Evolutionary conservation across 352 stramenopile genomes (phyloP), one percentile per base, ranked within the genome.

Genomic region (Globisporangium iwayamae): DNA sequence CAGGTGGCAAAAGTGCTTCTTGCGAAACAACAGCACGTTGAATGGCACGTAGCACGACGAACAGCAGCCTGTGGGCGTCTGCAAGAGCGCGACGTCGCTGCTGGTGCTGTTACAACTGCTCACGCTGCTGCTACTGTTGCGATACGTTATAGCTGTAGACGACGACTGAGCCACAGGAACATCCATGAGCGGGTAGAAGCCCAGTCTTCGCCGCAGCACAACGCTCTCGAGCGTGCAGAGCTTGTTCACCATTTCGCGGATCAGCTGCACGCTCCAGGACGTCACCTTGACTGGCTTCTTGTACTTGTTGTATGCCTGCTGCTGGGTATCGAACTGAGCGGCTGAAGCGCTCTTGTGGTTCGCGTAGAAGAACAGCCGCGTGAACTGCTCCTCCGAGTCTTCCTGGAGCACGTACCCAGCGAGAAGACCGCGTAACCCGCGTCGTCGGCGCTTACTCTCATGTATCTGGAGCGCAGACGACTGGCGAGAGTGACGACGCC

Each of bases 341-440:
- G 13, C n/a, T 13, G 45, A 28, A 18, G 28, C 45, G 41, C n/a
- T 36, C 10, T 32, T 39, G 14, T 63, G 56, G 4, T 69, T 79
- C 18, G 73, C 79, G 66, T 87, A 84, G 59, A 90, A 87, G 64
- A 89, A 90, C 18, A 90, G 59, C 0, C 81, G 75, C 39, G 81
- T 90, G 57, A 80, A 82, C 60, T 89, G 76, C 11, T 78, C 77
- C 39, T 75, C 66, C 20, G 70, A 73, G 55, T 89, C 77, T 63
- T 89, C 81, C 25, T 85, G 75, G 4, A 89, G 60, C 25, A 86
- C 77, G 56, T 90, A 90, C 18, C 81, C 81, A 0, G 73, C 72
- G 3, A 87, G 30, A 45, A 89, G 61, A 0, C 79, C 77, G 25
- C 77, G 74, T 6, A 88, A 59, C 46, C 61, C 52, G 8, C 57